Percentiles rank a stretch among this genome's conserved stretches.
Conservation (phyloP, 2,329 filamentous ascomycete species). For the Stachybotrys elegans region DNA sequence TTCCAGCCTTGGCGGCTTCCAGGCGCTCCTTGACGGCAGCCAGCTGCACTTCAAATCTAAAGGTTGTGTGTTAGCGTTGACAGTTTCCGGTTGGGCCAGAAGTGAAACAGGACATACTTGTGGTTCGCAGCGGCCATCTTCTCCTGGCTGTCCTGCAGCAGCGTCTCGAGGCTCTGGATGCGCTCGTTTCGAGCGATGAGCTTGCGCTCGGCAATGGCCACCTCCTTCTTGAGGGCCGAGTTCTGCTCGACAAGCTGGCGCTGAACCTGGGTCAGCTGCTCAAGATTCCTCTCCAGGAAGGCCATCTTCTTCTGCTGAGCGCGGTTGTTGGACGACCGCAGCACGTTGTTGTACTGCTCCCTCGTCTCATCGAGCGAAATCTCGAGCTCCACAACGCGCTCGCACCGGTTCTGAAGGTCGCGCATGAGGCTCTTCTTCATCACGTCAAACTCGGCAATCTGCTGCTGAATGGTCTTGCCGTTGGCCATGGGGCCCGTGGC, state of each 20-base stretch:
- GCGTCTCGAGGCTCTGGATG: conserved; percentile 85
- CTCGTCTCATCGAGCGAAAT: conserved; percentile 96
- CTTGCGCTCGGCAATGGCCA: conserved; percentile 96
- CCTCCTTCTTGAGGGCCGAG: conserved; percentile 95
- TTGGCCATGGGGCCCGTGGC: conserved; percentile 58
- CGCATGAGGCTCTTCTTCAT: conserved; percentile 99
- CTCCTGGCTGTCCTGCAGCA: conserved; percentile 96
- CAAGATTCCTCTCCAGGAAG: conserved; percentile 94
- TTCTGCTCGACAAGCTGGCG: conserved; percentile 98
- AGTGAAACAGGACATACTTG: conserved; percentile 58
- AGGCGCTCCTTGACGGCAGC: conserved; percentile 96
- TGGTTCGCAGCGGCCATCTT: conserved; percentile 97
- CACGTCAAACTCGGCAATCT: conserved; percentile 96
- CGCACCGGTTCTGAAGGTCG: conserved; percentile 95
- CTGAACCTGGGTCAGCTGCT: conserved; percentile 96
- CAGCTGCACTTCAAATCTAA: conserved; percentile 93
- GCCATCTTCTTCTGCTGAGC: conserved; percentile 99
- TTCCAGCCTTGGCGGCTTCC: conserved; percentile 88
- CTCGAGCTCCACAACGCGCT: conserved; percentile 95
- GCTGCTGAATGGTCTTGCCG: conserved; percentile 92
- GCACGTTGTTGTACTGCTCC: conserved; percentile 98
- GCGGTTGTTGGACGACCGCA: conserved; percentile 93
- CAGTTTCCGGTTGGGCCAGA: too few species aligned
- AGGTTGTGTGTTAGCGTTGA: background rate
- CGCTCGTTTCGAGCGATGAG: conserved; percentile 94